phyloP scores from a whole-genome alignment of 306 rosid genomes.

The Quercus bicolor region DNA sequence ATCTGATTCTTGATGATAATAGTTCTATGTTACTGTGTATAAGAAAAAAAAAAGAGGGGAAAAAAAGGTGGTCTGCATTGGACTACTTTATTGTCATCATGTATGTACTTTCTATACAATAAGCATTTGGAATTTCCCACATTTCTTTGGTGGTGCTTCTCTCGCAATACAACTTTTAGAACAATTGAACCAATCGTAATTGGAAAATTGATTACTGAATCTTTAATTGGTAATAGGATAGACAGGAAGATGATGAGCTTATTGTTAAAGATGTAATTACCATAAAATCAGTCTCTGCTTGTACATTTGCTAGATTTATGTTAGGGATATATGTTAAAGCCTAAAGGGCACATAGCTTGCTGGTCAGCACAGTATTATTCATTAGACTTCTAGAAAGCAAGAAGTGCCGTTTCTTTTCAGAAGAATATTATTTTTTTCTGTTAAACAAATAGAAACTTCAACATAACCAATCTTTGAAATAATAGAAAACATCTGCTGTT shows the following conservation, averaged over 20 bases:
- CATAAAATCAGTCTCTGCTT: background rate
- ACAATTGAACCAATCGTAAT: background rate
- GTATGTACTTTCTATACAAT: conserved; percentile 39
- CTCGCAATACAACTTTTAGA: background rate
- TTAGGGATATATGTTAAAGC: background rate
- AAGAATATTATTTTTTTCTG: background rate
- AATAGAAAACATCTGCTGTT: background rate
- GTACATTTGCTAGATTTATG: background rate
- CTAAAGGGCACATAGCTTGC: background rate
- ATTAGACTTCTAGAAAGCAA: background rate
- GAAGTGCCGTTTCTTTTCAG: background rate
- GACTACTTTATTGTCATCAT: conserved; percentile 41
- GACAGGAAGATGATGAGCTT: background rate
- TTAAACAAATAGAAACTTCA: background rate
- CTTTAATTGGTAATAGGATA: background rate
- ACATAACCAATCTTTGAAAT: background rate
- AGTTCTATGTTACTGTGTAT: conserved; percentile 66
- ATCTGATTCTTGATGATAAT: conserved; percentile 62
- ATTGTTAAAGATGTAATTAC: background rate
- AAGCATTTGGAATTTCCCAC: conserved; percentile 16
- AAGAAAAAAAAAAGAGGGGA: conserved; percentile 26
- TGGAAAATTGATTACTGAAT: background rate
- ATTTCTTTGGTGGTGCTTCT: conserved; percentile 8
- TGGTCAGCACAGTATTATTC: background rate
- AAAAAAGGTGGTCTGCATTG: conserved; percentile 52